phyloP scores from a whole-genome alignment of 2,329 filamentous ascomycete species.

The Pseudogymnoascus sp. region DNA sequence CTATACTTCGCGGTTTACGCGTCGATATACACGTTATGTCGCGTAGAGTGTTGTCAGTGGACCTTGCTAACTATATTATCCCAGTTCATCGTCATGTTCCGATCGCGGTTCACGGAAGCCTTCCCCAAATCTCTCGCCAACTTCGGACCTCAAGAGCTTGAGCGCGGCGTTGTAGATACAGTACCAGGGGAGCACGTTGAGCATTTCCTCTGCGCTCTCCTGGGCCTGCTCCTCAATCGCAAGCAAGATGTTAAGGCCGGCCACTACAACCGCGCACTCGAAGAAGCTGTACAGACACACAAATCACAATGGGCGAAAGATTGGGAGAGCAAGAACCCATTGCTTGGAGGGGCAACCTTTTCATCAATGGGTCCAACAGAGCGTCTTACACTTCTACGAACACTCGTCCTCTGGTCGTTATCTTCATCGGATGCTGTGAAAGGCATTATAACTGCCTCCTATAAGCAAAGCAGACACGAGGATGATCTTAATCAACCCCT shows the following conservation, averaged over 20 bases:
- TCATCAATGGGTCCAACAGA: slow-evolving; percentile 72
- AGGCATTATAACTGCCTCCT: slow-evolving; percentile 73
- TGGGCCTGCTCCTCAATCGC: slow-evolving; percentile 84
- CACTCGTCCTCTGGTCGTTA: slow-evolving; percentile 81
- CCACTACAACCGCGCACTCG: slow-evolving; percentile 86
- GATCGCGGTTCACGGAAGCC: slow-evolving; percentile 82
- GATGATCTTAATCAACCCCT: slow-evolving; percentile 75
- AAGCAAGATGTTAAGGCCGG: slow-evolving; percentile 97
- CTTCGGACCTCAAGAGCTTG: slow-evolving; percentile 91
- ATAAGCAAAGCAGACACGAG: slow-evolving; percentile 79
- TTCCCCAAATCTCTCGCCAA: slow-evolving; percentile 83
- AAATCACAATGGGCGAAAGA: slow-evolving; percentile 78
- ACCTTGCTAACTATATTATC: slow-evolving; percentile 30
- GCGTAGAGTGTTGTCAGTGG: slow-evolving; percentile 35
- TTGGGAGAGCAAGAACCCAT: slow-evolving; percentile 78
- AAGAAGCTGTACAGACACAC: slow-evolving; percentile 83
- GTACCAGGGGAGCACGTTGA: slow-evolving; percentile 80
- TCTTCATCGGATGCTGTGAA: slow-evolving; percentile 80
- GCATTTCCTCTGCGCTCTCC: slow-evolving; percentile 78
- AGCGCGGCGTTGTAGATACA: slow-evolving; percentile 71
- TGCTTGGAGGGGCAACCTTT: slow-evolving; percentile 75
- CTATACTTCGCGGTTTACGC: slow-evolving; percentile 33
- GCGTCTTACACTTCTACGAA: slow-evolving; percentile 72
- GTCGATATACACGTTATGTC: slow-evolving; percentile 44
- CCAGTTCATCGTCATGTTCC: slow-evolving; percentile 97